These are phyloP conservation scores for Colletotrichum echinochloae DNA, from an alignment of 2,329 filamentous ascomycete species.

Conservation along the genomic window DNA sequence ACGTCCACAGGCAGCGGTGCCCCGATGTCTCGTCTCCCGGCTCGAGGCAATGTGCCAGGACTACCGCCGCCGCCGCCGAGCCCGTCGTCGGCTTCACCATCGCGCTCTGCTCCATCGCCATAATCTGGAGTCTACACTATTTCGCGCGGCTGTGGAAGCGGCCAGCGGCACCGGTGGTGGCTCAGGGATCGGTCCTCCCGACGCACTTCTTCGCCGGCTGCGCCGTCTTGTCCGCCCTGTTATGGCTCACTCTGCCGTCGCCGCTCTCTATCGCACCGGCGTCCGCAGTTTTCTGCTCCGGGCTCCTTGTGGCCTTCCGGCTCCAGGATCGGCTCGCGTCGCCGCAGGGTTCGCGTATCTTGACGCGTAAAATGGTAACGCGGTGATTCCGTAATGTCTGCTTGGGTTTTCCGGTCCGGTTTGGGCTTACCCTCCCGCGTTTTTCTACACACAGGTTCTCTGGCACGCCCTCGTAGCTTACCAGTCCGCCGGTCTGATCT, in stretches of 20 bases:
- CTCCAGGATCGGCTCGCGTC: background rate
- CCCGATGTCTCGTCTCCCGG: too few relatives aligned
- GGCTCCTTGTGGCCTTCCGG: background rate
- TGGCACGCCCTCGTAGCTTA: constrained; percentile 3
- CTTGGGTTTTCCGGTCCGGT: too few relatives aligned
- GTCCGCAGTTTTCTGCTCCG: background rate
- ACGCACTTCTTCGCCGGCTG: background rate
- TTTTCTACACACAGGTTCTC: background rate
- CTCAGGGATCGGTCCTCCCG: background rate
- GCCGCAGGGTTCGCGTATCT: background rate
- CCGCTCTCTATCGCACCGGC: background rate
- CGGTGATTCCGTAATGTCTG: too few relatives aligned
- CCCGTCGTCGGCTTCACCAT: background rate
- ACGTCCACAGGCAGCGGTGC: background rate
- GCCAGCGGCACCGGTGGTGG: background rate
- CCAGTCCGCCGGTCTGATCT: background rate
- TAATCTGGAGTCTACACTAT: background rate
- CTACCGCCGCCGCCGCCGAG: background rate
- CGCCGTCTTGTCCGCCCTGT: background rate
- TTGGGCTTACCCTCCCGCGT: background rate
- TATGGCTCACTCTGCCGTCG: background rate
- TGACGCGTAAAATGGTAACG: background rate
- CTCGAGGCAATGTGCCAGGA: background rate
- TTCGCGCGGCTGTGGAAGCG: background rate
- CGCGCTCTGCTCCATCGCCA: background rate